Base-by-base conservation (phyloP, 208 protist species). In the Crithidia acanthocephali region DNA sequence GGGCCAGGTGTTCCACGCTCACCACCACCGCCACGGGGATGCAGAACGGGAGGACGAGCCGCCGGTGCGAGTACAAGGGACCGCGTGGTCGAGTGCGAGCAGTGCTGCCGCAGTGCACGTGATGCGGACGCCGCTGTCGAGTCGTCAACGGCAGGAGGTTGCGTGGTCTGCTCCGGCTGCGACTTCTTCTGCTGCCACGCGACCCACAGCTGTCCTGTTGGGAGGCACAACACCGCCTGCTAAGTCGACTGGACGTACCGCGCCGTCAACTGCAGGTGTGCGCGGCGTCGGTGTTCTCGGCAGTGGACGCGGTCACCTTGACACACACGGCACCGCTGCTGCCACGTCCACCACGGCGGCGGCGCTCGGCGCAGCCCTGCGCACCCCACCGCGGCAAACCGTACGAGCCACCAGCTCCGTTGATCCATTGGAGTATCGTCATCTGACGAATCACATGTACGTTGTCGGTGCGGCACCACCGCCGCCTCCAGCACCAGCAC, bases 381-480 rank as follows among this genome's bases (percentile, higher is more conserved):
- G 61, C n/a, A 67, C 61, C 1, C 61, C 61, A 4, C 61, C 47
- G 28, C 61, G 61, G 22, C 61, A 50, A 22, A 53, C 59, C 44
- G 44, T 53, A 7, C 32, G 37, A 2, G 8, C 40, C 13, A 35
- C 37, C 7, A 23, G 23, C 23, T n/a, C 40, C 13, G 15, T 35
- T 1, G 33, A 42, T 33, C 7, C 8, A 2, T 61, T 33, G 2
- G 57, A 63, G n/a, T 32, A 8, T 9, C 44, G 28, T 40, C 40
- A 27, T 16, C 59, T 35, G 1, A 25, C 28, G 2, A 51, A 35
- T 23, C 23, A 8, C n/a, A 11, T 40, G 3, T 30, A n/a, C 25
- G 0, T 23, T 18, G 16, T 44, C 5, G 18, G 20, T 32, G 37
- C n/a, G n/a, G n/a, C n/a, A n/a, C n/a, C n/a, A 9, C 18, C 55